Percentiles rank a stretch among this genome's conserved stretches.
phyloP scores from a whole-genome alignment of 768 basidiomycete genomes.

The Boletus huronensis region DNA sequence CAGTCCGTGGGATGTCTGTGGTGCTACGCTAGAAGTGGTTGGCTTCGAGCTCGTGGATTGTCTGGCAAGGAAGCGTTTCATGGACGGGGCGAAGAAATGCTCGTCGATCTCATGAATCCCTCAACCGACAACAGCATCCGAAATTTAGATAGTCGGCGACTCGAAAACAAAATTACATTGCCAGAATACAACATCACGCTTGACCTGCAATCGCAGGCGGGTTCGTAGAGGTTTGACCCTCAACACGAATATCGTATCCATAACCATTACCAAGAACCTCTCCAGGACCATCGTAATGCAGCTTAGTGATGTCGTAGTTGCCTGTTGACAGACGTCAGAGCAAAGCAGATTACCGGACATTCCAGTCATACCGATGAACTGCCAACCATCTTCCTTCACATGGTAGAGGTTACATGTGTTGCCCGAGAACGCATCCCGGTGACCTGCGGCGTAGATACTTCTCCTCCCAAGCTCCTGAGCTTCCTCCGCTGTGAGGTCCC shows the following conservation, averaged over 20 bases:
- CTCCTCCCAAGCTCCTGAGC: slow-evolving; percentile 91
- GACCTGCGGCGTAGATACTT: slow-evolving; percentile 95
- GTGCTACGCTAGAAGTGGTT: neutral
- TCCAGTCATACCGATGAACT: slow-evolving; percentile 75
- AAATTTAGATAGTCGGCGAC: neutral
- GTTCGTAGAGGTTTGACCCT: slow-evolving; percentile 53
- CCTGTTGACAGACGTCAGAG: slow-evolving; percentile 43
- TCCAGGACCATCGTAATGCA: slow-evolving; percentile 89
- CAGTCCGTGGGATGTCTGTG: neutral
- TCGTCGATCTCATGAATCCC: neutral
- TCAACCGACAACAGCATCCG: neutral
- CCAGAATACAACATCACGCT: slow-evolving; percentile 27
- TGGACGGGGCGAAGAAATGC: slow-evolving; percentile 3
- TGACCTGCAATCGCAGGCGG: slow-evolving; percentile 36
- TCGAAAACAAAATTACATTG: slow-evolving; percentile 16
- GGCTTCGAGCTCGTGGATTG: slow-evolving; percentile 12
- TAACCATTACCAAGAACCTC: slow-evolving; percentile 71
- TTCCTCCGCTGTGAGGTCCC: slow-evolving; percentile 90
- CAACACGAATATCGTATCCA: slow-evolving; percentile 73
- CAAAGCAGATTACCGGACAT: slow-evolving; percentile 1
- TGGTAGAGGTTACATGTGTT: slow-evolving; percentile 97
- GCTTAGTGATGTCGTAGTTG: slow-evolving; percentile 85
- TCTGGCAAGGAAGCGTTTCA: slow-evolving; percentile 34
- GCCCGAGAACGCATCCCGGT: slow-evolving; percentile 94
- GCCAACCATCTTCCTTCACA: slow-evolving; percentile 93